Evolutionary conservation across 495 filamentous ascomycete species (phyloP).

Genomic region (Hypoxylon intermedium): DNA sequence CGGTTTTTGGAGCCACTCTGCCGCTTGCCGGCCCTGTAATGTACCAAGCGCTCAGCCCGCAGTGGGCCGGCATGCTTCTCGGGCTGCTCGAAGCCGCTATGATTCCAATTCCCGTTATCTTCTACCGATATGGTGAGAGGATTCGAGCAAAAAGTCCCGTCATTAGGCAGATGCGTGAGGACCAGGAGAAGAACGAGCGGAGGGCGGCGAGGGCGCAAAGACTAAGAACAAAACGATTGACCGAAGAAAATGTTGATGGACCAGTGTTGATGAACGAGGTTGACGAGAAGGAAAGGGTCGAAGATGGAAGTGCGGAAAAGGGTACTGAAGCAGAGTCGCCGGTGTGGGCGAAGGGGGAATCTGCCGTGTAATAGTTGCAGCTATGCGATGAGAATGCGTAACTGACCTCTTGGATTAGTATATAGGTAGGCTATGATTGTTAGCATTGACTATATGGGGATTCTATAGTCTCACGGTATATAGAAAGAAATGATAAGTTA

Average conservation of each 20-base stretch:
- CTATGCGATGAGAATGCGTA: background rate
- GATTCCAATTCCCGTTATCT: conserved; percentile 80
- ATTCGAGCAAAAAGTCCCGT: conserved; percentile 71
- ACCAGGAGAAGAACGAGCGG: conserved; percentile 67
- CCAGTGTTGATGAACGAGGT: conserved; percentile 5
- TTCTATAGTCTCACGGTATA: no score
- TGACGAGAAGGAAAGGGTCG: background rate
- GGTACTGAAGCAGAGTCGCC: background rate
- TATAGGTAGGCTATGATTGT: no score
- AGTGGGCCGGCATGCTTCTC: conserved; percentile 80
- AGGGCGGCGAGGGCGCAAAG: conserved; percentile 23
- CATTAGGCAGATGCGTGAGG: conserved; percentile 73
- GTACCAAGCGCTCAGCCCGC: conserved; percentile 72
- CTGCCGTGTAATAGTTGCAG: conserved; percentile 7
- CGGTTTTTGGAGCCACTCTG: conserved; percentile 69
- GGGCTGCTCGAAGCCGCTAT: conserved; percentile 71
- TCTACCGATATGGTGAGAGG: conserved; percentile 75
- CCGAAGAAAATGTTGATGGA: background rate
- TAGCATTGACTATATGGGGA: no score
- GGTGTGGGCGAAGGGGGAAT: conserved; percentile 7
- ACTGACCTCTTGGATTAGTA: no score
- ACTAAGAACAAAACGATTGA: conserved; percentile 13
- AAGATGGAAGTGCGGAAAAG: conserved; percentile 12
- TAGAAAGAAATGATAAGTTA: no score
- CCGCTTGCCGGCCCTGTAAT: conserved; percentile 77